Conservation (phyloP, 176 grass and related monocot genomes). For the Raddia distichophylla region DNA sequence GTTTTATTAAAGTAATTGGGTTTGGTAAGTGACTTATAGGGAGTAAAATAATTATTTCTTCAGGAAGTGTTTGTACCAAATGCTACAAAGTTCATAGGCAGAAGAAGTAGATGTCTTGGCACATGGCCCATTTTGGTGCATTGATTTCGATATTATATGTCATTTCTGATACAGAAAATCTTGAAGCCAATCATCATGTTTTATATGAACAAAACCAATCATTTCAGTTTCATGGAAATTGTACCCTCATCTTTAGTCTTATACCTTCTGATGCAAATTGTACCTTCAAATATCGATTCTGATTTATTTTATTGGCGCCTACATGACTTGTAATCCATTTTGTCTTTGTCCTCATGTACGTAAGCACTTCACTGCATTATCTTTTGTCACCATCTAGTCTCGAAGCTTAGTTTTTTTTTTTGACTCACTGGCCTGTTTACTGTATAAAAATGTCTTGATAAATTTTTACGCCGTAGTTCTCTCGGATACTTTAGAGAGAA, state of each 20-base stretch:
- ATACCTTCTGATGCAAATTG: slow-evolving; percentile 2
- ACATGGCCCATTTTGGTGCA: slow-evolving; percentile 9
- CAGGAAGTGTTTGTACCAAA: not conserved
- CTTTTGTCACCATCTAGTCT: not conserved
- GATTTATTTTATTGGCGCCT: not conserved
- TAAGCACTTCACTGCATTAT: not conserved
- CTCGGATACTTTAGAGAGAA: slow-evolving; percentile 1
- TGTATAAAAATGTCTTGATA: not conserved
- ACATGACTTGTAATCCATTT: not conserved
- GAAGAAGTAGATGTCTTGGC: not conserved
- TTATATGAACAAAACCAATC: not conserved
- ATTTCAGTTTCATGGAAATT: slow-evolving; percentile 3
- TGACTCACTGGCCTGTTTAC: not conserved
- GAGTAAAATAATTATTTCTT: not conserved
- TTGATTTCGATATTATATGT: not conserved
- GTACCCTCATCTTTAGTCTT: not conserved
- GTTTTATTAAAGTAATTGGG: not conserved
- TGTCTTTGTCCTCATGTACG: not conserved
- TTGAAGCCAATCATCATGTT: slow-evolving; percentile 18
- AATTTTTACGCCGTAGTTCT: not conserved
- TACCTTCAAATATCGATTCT: not conserved
- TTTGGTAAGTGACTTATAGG: not conserved
- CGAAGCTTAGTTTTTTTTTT: not conserved
- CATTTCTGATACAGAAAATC: not conserved
- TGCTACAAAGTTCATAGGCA: not conserved